A percentile compares a stretch with the other conserved stretches of the same genome.
Conservation (phyloP, 192 early-diverging fungal species). For the Spizellomyces sp. region DNA sequence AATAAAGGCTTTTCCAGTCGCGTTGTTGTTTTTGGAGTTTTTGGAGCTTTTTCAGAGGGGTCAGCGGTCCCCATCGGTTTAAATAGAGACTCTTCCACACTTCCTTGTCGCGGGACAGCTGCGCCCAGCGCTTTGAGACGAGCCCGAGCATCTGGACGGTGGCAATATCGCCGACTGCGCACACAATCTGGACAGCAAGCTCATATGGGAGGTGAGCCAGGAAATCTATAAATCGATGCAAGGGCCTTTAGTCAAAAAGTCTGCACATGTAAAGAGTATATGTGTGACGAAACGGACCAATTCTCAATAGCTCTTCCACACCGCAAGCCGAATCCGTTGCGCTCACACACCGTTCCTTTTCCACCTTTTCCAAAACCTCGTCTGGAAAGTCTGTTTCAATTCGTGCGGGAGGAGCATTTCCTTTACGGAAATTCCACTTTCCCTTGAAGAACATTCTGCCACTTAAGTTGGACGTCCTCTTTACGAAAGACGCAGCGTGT, state of each 20-base stretch:
- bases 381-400: slow-evolving; percentile 3
- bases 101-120: slow-evolving; percentile 36
- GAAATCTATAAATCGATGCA: slow-evolving; percentile 30
- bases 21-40: not conserved
- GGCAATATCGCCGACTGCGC: not conserved
- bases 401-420: not conserved
- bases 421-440: slow-evolving; percentile 2
- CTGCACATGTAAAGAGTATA: not conserved
- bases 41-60: not conserved
- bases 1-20: slow-evolving; percentile 45
- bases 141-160: slow-evolving; percentile 21
- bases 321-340: slow-evolving; percentile 59
- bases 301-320: slow-evolving; percentile 31
- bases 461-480: not conserved
- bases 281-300: slow-evolving; percentile 17
- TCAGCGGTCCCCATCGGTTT: slow-evolving; percentile 20
- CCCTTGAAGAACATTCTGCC: not conserved
- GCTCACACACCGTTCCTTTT: slow-evolving; percentile 40
- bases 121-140: slow-evolving; percentile 45
- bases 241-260: not conserved
- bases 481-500: too few species aligned
- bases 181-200: slow-evolving; percentile 47
- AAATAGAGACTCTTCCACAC: slow-evolving; percentile 48
- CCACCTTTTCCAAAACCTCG: slow-evolving; percentile 16
- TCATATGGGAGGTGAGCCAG: slow-evolving; percentile 44